phyloP scores from a whole-genome alignment of 2,329 filamentous ascomycete genomes.

The Colletotrichum cordylinicola region DNA sequence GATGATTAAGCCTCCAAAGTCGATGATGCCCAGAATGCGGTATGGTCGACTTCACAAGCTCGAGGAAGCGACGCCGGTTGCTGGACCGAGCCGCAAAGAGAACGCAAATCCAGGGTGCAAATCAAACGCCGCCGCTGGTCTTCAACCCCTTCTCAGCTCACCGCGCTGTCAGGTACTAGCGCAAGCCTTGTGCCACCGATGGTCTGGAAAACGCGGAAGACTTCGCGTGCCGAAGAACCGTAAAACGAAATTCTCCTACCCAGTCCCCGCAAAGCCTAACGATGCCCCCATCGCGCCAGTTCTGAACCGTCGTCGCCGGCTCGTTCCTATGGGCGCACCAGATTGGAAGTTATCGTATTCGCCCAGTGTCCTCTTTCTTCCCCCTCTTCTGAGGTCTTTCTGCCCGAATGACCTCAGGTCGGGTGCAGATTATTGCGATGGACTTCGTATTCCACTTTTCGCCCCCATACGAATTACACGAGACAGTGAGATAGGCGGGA shows the following conservation, averaged over 20 bases:
- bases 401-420: not conserved
- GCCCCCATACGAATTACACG: not conserved
- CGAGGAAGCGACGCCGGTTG: not conserved
- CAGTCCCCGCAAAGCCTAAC: not conserved
- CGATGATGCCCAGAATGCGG: not conserved
- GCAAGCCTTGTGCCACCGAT: not conserved
- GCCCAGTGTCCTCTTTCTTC: not conserved
- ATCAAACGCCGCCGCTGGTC: not conserved
- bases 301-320: not conserved
- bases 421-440: not conserved
- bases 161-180: not conserved
- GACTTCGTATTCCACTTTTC: conserved; percentile 6
- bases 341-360: not conserved
- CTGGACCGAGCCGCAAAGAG: not conserved
- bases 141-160: not conserved
- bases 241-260: not conserved
- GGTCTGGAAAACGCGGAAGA: not conserved
- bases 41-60: not conserved
- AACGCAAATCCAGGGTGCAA: not conserved
- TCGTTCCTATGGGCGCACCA: not conserved
- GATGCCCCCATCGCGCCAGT: not conserved
- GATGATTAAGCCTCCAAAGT: not conserved
- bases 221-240: not conserved
- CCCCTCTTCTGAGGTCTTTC: not conserved
- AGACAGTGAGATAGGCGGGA: conserved; percentile 1